Conservation (phyloP, 108 stramenopile species). For the Parmales sp. region DNA sequence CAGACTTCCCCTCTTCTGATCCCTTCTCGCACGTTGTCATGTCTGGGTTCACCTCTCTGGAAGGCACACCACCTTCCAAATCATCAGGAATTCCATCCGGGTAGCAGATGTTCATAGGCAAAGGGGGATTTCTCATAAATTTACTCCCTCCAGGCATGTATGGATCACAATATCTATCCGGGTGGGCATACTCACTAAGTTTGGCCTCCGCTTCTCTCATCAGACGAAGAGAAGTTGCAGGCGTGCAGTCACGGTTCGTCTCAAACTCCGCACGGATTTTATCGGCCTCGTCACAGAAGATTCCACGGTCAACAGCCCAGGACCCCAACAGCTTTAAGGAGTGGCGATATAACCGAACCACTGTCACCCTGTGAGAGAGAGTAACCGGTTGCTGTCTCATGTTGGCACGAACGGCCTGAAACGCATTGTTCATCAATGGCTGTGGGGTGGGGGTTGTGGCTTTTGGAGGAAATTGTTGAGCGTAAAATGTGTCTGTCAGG, state of each 20-base stretch:
- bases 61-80: conserved; percentile 66
- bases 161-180: conserved; percentile 79
- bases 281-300: conserved; percentile 70
- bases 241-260: conserved; percentile 47
- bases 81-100: conserved; percentile 89
- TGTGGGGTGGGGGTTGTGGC: no score
- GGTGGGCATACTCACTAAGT: conserved; percentile 63
- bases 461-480: no score
- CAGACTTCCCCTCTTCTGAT: no score
- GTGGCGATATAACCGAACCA: no score
- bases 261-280: conserved; percentile 58
- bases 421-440: no score
- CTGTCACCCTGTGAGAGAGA: no score
- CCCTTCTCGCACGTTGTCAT: conserved; percentile 65
- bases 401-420: no score
- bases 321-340: no score
- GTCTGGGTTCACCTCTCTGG: conserved; percentile 68
- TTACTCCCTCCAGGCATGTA: conserved; percentile 95
- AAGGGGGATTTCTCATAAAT: conserved; percentile 94
- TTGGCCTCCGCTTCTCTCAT: conserved; percentile 65
- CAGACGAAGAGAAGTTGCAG: conserved; percentile 54
- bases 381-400: no score
- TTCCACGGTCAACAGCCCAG: conserved; percentile 82
- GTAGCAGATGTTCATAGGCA: conserved; percentile 79
- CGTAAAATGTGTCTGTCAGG: no score